A percentile compares a stretch with the other conserved stretches of the same genome.
Evolutionary conservation across 352 stramenopile genomes (phyloP).

Genomic region (Aphanomyces invadans): DNA sequence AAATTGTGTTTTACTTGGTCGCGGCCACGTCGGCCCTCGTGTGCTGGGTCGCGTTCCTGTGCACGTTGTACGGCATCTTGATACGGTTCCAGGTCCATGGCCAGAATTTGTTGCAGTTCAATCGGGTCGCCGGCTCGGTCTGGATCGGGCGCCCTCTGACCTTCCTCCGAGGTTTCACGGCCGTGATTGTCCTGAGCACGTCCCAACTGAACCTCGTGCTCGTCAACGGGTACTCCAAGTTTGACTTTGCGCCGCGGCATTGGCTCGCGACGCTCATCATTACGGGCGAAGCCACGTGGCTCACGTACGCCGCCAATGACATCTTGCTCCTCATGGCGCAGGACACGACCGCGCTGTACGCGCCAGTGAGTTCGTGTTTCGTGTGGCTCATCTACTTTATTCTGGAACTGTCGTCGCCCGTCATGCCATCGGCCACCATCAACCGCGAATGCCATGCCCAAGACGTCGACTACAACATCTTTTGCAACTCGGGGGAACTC

Average conservation of each 20-base stretch:
- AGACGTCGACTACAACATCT: too few species aligned
- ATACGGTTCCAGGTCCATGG: not conserved
- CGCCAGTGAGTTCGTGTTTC: not conserved
- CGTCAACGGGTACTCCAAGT: not conserved
- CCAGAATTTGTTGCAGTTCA: constrained; percentile 3
- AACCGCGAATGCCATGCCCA: too few species aligned
- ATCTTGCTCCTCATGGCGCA: not conserved
- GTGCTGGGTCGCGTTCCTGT: not conserved
- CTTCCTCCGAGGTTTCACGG: not conserved
- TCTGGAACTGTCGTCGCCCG: too few species aligned
- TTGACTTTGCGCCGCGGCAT: not conserved
- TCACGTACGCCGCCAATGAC: not conserved
- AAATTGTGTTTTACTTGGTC: not conserved
- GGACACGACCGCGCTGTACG: not conserved
- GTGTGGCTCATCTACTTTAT: not conserved
- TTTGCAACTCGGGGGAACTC: too few species aligned
- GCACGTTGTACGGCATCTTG: not conserved
- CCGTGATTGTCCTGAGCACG: constrained; percentile 9
- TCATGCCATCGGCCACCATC: too few species aligned
- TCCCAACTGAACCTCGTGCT: not conserved
- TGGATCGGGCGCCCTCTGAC: constrained; percentile 8
- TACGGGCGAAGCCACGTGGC: constrained; percentile 12
- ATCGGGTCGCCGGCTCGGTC: constrained; percentile 4
- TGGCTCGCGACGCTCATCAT: not conserved
- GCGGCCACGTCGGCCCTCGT: not conserved